Base-by-base conservation (phyloP, 164 flowering plant genomes). In the Vitis labrusca region DNA sequence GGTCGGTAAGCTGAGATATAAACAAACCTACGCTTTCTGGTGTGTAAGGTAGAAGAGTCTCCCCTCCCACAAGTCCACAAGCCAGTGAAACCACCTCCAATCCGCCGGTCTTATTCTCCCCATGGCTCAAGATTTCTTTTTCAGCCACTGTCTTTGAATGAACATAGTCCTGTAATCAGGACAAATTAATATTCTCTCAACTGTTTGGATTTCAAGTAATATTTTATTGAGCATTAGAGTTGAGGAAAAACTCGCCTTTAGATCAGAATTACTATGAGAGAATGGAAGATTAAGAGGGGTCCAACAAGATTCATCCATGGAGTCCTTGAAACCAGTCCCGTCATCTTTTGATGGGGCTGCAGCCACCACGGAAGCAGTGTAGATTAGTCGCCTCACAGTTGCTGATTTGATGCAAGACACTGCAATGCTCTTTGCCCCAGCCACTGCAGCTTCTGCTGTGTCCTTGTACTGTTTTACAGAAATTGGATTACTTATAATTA, bases 51-150 rank as follows among this genome's bases (percentile, higher is more conserved):
- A 74, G 74, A 17, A 79, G 9, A 3, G 86, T 76, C 10, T 81
- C 84, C 10, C 91, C 91, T 19, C 85, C 88, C 14, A 83, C 81
- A 2, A 87, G 74, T 2, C 86, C 89, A 65, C 79, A 78, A 10
- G 61, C 72, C 3, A 87, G 73, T 13, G 67, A 73, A 16, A 84
- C 88, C 63, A 84, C 85, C 50, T 83, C 84, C 55, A 83, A 7
- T 11, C 12, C 59, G 8, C 61, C 67, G 32, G 5, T 64, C 17
- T 12, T 61, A 19, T 29, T 66, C 54, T 9, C 65, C 14, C 67
- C 65, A 71, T 67, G 75, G 2, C 73, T 78, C 71, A 85, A 61
- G 0, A 73, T 51, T 59, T 78, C 86, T 64, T 76, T 79, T 63
- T 85, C 91, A 10, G 83, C 67, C 16, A 67, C 19, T 50, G 80